A percentile compares a stretch with the other conserved stretches of the same genome.
Conservation (phyloP, 768 basidiomycete species). For the Crepidotus variabilis region DNA sequence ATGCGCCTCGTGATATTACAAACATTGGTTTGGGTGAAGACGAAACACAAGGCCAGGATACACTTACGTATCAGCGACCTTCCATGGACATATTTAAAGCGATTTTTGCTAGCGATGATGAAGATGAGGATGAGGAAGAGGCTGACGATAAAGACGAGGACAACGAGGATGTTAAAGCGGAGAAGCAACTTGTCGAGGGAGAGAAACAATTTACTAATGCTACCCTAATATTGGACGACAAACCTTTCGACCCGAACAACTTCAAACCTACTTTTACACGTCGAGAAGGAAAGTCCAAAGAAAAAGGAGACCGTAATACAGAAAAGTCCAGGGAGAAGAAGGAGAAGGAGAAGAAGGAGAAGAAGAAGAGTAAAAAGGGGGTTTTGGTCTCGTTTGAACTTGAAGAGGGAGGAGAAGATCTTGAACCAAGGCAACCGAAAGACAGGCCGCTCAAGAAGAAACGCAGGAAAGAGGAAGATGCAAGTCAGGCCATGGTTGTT, state of each 20-base stretch:
- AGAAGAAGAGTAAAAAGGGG: slow-evolving; percentile 43
- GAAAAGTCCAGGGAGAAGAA: slow-evolving; percentile 28
- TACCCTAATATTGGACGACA: slow-evolving; percentile 17
- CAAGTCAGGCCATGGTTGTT: slow-evolving; percentile 64
- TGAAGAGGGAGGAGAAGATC: slow-evolving; percentile 46
- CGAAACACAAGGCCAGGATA: slow-evolving; percentile 83
- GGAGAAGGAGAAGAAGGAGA: slow-evolving; percentile 37
- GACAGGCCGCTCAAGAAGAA: slow-evolving; percentile 38
- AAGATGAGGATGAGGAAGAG: slow-evolving; percentile 75
- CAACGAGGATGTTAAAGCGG: slow-evolving; percentile 22
- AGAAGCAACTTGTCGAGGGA: slow-evolving; percentile 5
- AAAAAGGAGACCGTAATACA: slow-evolving; percentile 30
- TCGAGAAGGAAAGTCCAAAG: slow-evolving; percentile 47
- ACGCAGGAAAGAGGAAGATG: slow-evolving; percentile 29
- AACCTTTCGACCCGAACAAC: slow-evolving; percentile 51
- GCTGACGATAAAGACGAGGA: slow-evolving; percentile 26
- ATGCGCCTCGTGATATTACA: slow-evolving; percentile 47
- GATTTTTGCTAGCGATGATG: slow-evolving; percentile 94
- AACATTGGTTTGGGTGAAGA: slow-evolving; percentile 93
- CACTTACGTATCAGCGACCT: slow-evolving; percentile 83
- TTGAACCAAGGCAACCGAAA: slow-evolving; percentile 46
- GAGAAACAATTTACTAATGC: slow-evolving; percentile 14
- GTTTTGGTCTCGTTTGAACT: too few relatives aligned
- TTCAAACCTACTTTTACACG: slow-evolving; percentile 91
- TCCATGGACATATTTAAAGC: slow-evolving; percentile 95